Evolutionary conservation across 805 yeast species (phyloP).

Genomic region (Yarrowia bubula): DNA sequence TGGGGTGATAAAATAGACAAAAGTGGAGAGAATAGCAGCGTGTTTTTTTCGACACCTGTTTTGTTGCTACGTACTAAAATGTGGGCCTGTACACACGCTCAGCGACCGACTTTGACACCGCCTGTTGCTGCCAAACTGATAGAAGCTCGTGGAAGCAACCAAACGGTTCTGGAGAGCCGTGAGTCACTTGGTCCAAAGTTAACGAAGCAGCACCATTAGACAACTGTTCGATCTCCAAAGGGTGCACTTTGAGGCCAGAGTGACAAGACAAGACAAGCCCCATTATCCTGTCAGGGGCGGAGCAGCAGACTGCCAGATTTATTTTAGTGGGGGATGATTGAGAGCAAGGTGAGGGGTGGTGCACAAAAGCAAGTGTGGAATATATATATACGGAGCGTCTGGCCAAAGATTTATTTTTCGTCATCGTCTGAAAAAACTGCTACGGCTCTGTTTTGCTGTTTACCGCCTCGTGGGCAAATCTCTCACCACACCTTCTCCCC

Average conservation of each 20-base stretch:
- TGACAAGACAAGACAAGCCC: background rate
- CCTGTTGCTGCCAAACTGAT: background rate
- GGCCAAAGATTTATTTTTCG: too few species aligned
- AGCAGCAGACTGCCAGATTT: background rate
- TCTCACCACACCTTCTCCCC: slow-evolving; percentile 21
- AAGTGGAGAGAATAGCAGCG: background rate
- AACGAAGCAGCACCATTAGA: background rate
- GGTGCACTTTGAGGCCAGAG: background rate
- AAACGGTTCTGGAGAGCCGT: background rate
- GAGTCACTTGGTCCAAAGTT: background rate
- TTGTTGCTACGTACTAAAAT: background rate
- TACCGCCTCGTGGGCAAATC: slow-evolving; percentile 15
- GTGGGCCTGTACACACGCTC: background rate
- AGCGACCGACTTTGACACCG: background rate
- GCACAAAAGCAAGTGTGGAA: background rate
- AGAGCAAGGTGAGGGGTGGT: background rate
- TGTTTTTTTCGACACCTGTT: background rate
- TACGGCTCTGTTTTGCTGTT: background rate
- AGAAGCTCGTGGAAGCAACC: background rate
- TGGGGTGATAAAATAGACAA: background rate
- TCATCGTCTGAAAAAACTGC: background rate
- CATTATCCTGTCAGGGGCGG: background rate
- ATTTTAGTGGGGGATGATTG: background rate
- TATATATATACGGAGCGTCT: background rate
- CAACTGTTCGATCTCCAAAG: too few species aligned